Evolutionary conservation across 208 protist species (phyloP), one percentile per base, ranked within the genome.

Genomic region (Acanthamoeba healyi): DNA sequence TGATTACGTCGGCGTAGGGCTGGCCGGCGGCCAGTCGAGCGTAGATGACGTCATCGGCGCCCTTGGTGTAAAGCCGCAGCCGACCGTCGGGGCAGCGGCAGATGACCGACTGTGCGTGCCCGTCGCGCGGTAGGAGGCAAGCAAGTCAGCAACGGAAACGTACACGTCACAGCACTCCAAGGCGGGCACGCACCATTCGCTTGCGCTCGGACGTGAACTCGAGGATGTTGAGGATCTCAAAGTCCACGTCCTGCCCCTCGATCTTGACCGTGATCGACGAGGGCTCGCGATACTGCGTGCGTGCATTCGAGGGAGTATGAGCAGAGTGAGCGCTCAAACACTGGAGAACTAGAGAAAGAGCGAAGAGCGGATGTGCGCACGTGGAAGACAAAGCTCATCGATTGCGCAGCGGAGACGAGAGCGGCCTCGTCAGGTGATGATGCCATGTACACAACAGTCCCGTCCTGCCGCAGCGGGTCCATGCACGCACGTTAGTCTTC

Each of bases 351-450:
- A 22, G 51, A 56, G 12, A 2, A n/a, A n/a, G 29, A 15, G 58
- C n/a, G 49, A 34, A 9, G 58, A 19, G 26, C 58, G 6, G 9
- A 3, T 6, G 22, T 2, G 6, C 67, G 14, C 24, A 74, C 86
- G 38, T 77, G 61, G n/a, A 92, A 92, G 58, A 63, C 86, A 32
- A 82, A 95, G 22, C 97, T 98, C n/a, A 97, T 89, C 12, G 94
- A 91, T 1, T 96, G 96, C 6, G 98, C 98, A 4, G 97, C 97
- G 44, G 96, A 96, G 1, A 98, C 97, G 10, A 99, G 97, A 42
- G 98, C 98, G 22, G 98, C 98, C 95, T 99, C 98, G 92, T 99
- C 98, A 0, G 98, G 98, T 3, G 98, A 98, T 94, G 96, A 97
- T 54, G 98, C 98, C 82, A 99, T 98, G 95, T 99, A 99, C 24